A percentile compares a stretch with the other conserved stretches of the same genome.
phyloP scores from a whole-genome alignment of 208 protist species.

The Trypanosoma mega region DNA sequence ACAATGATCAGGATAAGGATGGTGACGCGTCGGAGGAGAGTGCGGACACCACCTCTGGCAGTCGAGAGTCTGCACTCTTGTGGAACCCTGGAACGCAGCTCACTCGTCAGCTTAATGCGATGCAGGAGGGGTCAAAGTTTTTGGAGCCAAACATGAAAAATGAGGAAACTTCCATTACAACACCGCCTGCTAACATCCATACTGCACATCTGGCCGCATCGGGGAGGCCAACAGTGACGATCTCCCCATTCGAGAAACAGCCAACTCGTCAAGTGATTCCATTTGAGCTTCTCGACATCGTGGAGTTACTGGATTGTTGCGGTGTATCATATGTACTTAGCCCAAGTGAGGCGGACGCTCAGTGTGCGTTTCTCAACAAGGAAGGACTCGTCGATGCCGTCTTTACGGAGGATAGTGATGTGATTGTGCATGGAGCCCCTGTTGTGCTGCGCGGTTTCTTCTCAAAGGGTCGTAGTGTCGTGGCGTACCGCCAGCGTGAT shows the following conservation, averaged over 20 bases:
- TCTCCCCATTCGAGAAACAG: too few species aligned
- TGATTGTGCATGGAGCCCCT: conserved; percentile 93
- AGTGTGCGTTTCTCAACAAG: conserved; percentile 89
- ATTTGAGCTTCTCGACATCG: conserved; percentile 67
- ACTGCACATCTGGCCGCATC: too few species aligned
- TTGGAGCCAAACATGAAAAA: too few species aligned
- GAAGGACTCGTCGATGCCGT: conserved; percentile 90
- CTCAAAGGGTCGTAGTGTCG: conserved; percentile 51
- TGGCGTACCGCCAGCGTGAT: conserved; percentile 61
- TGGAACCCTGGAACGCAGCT: conserved; percentile 48
- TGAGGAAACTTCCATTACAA: too few species aligned
- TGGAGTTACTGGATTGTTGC: conserved; percentile 82
- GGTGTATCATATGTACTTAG: conserved; percentile 87
- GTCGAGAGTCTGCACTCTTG: conserved; percentile 17
- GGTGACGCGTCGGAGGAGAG: neutral
- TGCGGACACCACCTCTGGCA: neutral
- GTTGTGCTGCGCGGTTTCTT: conserved; percentile 94
- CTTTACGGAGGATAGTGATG: conserved; percentile 96
- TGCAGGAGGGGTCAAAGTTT: too few species aligned
- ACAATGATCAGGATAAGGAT: neutral
- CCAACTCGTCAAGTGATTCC: conserved; percentile 30
- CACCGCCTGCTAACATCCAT: too few species aligned
- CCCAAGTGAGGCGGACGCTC: conserved; percentile 92
- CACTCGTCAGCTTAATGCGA: neutral
- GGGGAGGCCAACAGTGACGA: too few species aligned